Percentiles rank a stretch among this genome's conserved stretches.
Evolutionary conservation across 768 basidiomycete genomes (phyloP).

Genomic region (Rhizopogon rudus): DNA sequence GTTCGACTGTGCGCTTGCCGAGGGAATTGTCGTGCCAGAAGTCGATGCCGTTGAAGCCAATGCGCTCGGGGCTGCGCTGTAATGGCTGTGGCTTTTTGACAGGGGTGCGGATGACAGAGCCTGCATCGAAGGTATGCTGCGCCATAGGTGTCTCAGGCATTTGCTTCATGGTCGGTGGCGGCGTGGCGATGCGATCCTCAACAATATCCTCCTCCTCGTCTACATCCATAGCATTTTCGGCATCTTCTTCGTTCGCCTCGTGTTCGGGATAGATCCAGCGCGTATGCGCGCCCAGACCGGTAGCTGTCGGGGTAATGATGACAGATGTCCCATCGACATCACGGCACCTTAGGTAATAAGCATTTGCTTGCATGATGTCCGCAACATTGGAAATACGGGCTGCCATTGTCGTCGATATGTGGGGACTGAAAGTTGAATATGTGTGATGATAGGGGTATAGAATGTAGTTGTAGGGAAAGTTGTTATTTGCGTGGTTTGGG

Average conservation of each 20-base stretch:
- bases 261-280: constrained; percentile 7
- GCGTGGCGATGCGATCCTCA: constrained; percentile 12
- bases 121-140: constrained; percentile 19
- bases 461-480: background rate
- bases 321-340: constrained; percentile 9
- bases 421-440: background rate
- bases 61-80: constrained; percentile 21
- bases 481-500: background rate
- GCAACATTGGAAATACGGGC: constrained; percentile 7
- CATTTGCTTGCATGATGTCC: background rate
- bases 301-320: constrained; percentile 6
- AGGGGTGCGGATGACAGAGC: constrained; percentile 26
- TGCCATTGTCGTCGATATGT: background rate
- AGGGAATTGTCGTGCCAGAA: constrained; percentile 14
- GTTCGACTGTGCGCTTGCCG: constrained; percentile 6
- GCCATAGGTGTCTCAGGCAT: constrained; percentile 18
- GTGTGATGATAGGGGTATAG: background rate
- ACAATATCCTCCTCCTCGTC: constrained; percentile 4
- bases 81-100: constrained; percentile 23
- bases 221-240: constrained; percentile 5
- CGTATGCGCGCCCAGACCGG: constrained; percentile 8
- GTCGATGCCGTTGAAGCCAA: constrained; percentile 23
- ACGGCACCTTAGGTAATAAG: constrained; percentile 7
- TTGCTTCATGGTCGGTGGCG: background rate
- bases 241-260: constrained; percentile 4